Base-by-base conservation (phyloP, 306 rosid genomes). In the Lathyrus tuberosus region DNA sequence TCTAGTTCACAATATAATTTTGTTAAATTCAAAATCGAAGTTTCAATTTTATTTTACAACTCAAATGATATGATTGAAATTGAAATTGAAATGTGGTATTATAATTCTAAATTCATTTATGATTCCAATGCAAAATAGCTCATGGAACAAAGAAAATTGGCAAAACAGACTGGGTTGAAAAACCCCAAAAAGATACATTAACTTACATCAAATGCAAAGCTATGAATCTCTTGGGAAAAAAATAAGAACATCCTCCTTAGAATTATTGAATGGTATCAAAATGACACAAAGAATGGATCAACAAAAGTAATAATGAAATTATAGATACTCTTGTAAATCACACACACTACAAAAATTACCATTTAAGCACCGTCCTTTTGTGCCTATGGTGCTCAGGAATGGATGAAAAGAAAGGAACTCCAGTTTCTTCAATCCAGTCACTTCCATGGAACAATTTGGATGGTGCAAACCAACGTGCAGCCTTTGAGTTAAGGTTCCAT, bases 381-480 rank as follows among this genome's bases (percentile, higher is more conserved):
- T 67, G 71, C 46, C 26, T 67, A 0, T 67, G 17, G 40, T 48
- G 71, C 9, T 38, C 15, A 3, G 46, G 43, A 10, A 47, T n/a
- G 30, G 11, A 2, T 3, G 30, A 0, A 6, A 5, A 67, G 31
- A 5, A 67, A 31, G 71, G 71, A 30, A 67, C 1, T 9, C 71
- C 60, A 0, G 46, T 47, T 0, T 3, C 10, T 26, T 66, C 43
- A 30, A 66, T 66, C 71, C 71, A 66, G 11, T 66, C 71, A 30
- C 4, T 4, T 1, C 71, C 71, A 48, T 67, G 71, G 31, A 67
- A 67, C 46, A 48, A 67, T 44, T 67, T 67, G 46, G 71, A 67
- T 30, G 71, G 71, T 67, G 71, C 22, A 14, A 48, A 67, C 43
- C 12, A 31, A 1, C 31, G 58, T 31, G 60, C 71, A 17, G 31